Percentiles rank a stretch among this genome's conserved stretches.
Evolutionary conservation across 139 green algal species (phyloP).

Genomic region (Chlorella sp.): DNA sequence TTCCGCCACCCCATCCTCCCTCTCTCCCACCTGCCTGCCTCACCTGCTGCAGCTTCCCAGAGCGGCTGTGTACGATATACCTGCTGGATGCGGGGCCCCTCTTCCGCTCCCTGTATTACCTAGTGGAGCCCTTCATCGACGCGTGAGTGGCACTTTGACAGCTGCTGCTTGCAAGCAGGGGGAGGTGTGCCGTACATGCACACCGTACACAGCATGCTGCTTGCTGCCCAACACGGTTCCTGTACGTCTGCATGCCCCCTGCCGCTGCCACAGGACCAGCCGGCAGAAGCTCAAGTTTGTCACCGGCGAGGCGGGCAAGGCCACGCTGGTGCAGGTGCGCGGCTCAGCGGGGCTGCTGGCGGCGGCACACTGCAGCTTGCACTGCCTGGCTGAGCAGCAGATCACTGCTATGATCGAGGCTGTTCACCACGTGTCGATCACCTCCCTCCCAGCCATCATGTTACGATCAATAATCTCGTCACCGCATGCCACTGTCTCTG

Average conservation of each 20-base stretch:
- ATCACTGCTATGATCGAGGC: too few species aligned
- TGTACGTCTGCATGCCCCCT: not conserved
- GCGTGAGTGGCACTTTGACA: not conserved
- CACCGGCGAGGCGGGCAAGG: conserved; percentile 6
- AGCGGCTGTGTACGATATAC: conserved; percentile 35
- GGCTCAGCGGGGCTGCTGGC: too few species aligned
- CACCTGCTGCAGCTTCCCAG: conserved; percentile 13
- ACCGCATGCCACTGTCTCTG: not conserved
- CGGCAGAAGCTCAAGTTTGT: conserved; percentile 36
- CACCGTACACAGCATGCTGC: too few species aligned
- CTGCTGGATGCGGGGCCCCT: conserved; percentile 14
- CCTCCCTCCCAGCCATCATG: too few species aligned
- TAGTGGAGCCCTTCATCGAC: conserved; percentile 25
- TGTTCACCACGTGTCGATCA: too few species aligned
- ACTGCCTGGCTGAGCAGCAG: not conserved
- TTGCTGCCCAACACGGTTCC: too few species aligned
- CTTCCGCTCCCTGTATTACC: not conserved
- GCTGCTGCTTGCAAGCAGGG: too few species aligned
- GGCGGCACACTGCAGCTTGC: too few species aligned
- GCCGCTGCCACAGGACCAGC: not conserved
- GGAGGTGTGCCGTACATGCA: too few species aligned
- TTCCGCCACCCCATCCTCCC: not conserved
- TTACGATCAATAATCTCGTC: too few species aligned
- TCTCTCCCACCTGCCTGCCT: not conserved
- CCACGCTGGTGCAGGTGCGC: conserved; percentile 4